Percentiles rank a stretch among this genome's conserved stretches.
Conservation (phyloP, 176 grass and related monocot species). For the Hordeum vulgare region MorexV3_pseudomolecules_assembly NC_058522.1:554803777-554804276, state of each 20-base stretch:
- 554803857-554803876: background rate
- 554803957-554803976: slow-evolving; percentile 86
- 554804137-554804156: slow-evolving; percentile 88
- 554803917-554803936: background rate
- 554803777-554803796: slow-evolving; percentile 67
- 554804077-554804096: slow-evolving; percentile 96
- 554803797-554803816: slow-evolving; percentile 96
- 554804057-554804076: slow-evolving; percentile 96
- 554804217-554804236: slow-evolving; percentile 77
- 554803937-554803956: slow-evolving; percentile 11
- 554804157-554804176: slow-evolving; percentile 88
- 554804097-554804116: slow-evolving; percentile 76
- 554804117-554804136: slow-evolving; percentile 69
- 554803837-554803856: slow-evolving; percentile 45
- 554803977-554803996: slow-evolving; percentile 69
- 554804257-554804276: slow-evolving; percentile 84
- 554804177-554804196: slow-evolving; percentile 93
- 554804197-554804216: slow-evolving; percentile 57
- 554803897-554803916: too few species aligned
- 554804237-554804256: slow-evolving; percentile 88
- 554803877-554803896: background rate
- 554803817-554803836: slow-evolving; percentile 60
- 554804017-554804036: slow-evolving; percentile 60
- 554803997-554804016: slow-evolving; percentile 80
- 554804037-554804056: slow-evolving; percentile 76